Evolutionary conservation across 345 rosid genomes (phyloP), one percentile per base, ranked within the genome.

Genomic region (Sisymbrium irio): DNA sequence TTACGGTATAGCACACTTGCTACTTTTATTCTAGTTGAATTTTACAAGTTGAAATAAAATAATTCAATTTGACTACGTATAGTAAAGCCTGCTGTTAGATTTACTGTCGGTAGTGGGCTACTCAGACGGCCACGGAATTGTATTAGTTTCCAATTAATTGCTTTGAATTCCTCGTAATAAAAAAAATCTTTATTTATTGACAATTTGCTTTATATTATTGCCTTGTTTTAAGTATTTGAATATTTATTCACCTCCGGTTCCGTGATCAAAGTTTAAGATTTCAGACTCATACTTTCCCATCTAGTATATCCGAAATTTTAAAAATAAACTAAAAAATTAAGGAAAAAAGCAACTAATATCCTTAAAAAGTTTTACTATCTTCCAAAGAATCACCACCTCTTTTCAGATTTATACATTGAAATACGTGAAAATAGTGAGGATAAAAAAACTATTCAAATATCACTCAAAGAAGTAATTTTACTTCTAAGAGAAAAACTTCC

Each of bases 51-150:
- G 18, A 49, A 27, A 27, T 36, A 15, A 56, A 36, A 61, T 17
- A 59, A 46, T n/a, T 14, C 51, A 7, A 9, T 32, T 32, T 57
- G 56, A 45, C 25, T 27, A 32, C 20, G 42, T 8, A 13, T 42
- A 68, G 33, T 30, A 59, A 59, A 59, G 49, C 67, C 49, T 71
- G 40, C 58, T 15, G 4, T 3, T 3, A 19, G 17, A 51, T 50
- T 72, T 59, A 62, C 51, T 62, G 76, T 61, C 53, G 76, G 51
- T 32, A 51, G 54, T 72, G 69, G 68, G 68, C 53, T 62, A 59
- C 58, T 22, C 28, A 18, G 9, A 11, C 45, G 28, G 47, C 47
- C 58, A 59, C 66, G 5, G 7, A 59, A 58, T 20, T 71, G 59
- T 37, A 17, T 62, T 50, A 18, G 41, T 41, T 61, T 50, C 9